Evolutionary conservation across 176 grass and related monocot genomes (phyloP).

Genomic region (Secale cereale): DNA sequence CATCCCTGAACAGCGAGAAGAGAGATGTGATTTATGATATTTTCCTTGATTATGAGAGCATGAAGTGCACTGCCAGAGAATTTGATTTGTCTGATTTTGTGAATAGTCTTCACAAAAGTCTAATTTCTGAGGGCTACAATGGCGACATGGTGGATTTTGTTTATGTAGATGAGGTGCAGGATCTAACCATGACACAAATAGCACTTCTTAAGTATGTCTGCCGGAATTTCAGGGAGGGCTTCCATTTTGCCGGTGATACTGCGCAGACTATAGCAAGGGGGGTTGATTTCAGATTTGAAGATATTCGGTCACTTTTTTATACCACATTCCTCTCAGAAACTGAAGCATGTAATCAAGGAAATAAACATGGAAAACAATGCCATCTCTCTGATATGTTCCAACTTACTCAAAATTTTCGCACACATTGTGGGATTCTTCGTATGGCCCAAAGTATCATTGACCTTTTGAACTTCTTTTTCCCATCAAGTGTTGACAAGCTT

Average conservation of each 20-base stretch:
- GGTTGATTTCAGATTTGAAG: constrained; percentile 85
- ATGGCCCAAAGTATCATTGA: constrained; percentile 62
- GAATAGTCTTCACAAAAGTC: constrained; percentile 40
- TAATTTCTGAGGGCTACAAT: constrained; percentile 42
- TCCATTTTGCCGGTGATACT: constrained; percentile 82
- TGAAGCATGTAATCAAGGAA: constrained; percentile 6
- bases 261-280: constrained; percentile 87
- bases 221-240: constrained; percentile 65
- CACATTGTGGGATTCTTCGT: constrained; percentile 65
- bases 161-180: constrained; percentile 95
- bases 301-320: constrained; percentile 78
- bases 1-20: constrained; percentile 38
- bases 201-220: constrained; percentile 75
- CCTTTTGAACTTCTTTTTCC: constrained; percentile 67
- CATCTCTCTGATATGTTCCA: constrained; percentile 61
- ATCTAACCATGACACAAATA: constrained; percentile 79
- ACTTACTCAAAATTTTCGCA: constrained; percentile 77
- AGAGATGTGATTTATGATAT: constrained; percentile 65
- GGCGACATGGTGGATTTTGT: constrained; percentile 57
- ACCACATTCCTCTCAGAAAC: constrained; percentile 48
- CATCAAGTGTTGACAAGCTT: constrained; percentile 66
- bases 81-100: constrained; percentile 91
- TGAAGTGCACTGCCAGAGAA: constrained; percentile 50
- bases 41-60: constrained; percentile 71
- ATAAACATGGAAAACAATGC: constrained; percentile 39